Conservation (phyloP, 441 rosid species). For the Corymbia calophylla region DNA sequence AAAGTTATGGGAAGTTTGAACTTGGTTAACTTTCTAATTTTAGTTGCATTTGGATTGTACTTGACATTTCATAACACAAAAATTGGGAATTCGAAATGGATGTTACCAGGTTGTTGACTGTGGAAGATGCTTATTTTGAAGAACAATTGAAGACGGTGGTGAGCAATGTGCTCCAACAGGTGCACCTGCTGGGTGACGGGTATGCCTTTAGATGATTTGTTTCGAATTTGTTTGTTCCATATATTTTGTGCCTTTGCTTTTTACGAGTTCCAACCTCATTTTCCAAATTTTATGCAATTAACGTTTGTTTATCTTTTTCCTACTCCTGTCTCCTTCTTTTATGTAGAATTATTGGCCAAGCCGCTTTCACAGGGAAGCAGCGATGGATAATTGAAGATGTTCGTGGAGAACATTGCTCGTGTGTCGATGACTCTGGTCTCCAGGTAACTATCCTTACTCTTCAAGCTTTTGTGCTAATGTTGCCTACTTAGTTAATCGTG, state of each 20-base stretch:
- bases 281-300: not conserved
- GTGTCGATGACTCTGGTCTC: conserved; percentile 6
- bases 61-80: conserved; percentile 1
- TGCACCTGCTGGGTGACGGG: conserved; percentile 82
- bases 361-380: conserved; percentile 59
- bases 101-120: conserved; percentile 55
- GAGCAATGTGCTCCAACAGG: conserved; percentile 46
- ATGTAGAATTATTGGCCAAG: conserved; percentile 65
- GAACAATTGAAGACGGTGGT: conserved; percentile 40
- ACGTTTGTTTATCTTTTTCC: not conserved
- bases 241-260: not conserved
- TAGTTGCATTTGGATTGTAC: not conserved
- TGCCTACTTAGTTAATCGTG: not conserved
- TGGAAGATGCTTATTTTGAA: conserved; percentile 65
- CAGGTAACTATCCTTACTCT: conserved; percentile 31
- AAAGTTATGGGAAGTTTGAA: not conserved
- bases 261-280: not conserved
- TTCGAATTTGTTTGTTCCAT: not conserved
- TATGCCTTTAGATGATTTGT: conserved; percentile 20
- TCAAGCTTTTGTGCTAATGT: not conserved
- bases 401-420: conserved; percentile 9
- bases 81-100: conserved; percentile 9
- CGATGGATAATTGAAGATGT: conserved; percentile 62
- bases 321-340: not conserved
- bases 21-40: not conserved